Evolutionary conservation across 1,139 yeast genomes (phyloP).

Genomic region (Yamadazyma sp.): DNA sequence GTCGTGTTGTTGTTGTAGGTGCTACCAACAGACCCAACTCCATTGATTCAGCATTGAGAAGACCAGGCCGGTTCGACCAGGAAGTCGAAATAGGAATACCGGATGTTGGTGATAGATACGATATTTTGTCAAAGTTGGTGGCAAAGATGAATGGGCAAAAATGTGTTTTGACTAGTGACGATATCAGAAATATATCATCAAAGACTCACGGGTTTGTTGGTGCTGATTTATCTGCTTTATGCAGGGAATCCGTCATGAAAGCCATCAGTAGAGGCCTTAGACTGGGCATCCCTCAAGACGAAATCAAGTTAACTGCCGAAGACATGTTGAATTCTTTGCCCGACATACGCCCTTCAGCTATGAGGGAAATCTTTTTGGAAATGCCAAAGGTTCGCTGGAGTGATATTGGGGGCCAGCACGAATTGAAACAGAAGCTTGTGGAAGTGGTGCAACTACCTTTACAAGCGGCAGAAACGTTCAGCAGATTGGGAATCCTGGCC

Average conservation of each 20-base stretch:
- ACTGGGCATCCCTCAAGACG: conserved; percentile 18
- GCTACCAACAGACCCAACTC: conserved; percentile 79
- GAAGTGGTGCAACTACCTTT: conserved; percentile 94
- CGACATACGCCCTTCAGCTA: conserved; percentile 90
- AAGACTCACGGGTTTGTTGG: conserved; percentile 66
- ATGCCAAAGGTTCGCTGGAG: conserved; percentile 93
- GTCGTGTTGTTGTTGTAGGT: conserved; percentile 74
- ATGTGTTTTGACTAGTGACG: conserved; percentile 51
- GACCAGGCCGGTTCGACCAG: conserved; percentile 84
- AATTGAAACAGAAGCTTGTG: conserved; percentile 70
- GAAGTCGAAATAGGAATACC: conserved; percentile 82
- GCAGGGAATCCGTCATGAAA: conserved; percentile 85
- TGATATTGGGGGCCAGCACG: conserved; percentile 95
- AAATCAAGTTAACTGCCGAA: conserved; percentile 31
- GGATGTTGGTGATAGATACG: conserved; percentile 63
- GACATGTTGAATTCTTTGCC: conserved; percentile 71
- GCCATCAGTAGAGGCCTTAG: conserved; percentile 65
- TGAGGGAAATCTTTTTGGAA: conserved; percentile 92
- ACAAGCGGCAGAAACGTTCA: conserved; percentile 77
- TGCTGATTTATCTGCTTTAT: conserved; percentile 85
- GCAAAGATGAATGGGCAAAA: conserved; percentile 56
- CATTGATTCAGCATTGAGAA: conserved; percentile 57
- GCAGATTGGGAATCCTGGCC: conserved; percentile 75
- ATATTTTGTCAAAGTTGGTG: conserved; percentile 64
- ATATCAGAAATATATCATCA: conserved; percentile 59